Percentiles rank a stretch among this genome's conserved stretches.
These are phyloP conservation scores for Chloris gayana DNA, from an alignment of 176 grass and related monocot genomes.

Conservation along the genomic window DNA sequence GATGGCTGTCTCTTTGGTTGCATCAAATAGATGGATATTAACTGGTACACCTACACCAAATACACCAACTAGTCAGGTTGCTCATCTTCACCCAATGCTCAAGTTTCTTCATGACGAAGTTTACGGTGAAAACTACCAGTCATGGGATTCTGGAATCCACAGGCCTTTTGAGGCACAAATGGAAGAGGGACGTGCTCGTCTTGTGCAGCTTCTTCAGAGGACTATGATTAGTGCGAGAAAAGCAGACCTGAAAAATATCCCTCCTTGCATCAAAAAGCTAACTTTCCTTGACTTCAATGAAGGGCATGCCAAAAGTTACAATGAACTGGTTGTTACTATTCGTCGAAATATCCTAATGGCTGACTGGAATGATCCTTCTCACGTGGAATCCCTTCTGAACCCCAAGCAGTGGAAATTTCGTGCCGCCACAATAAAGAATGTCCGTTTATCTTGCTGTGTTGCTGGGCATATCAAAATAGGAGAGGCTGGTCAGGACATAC, in stretches of 20 bases:
- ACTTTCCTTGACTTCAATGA: constrained; percentile 83
- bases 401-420: constrained; percentile 97
- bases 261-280: constrained; percentile 84
- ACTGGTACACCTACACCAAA: constrained; percentile 97
- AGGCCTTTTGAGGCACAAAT: constrained; percentile 84
- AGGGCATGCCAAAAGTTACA: constrained; percentile 85
- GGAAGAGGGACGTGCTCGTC: constrained; percentile 70
- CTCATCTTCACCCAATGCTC: constrained; percentile 93
- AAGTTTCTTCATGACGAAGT: constrained; percentile 93
- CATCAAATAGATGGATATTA: constrained; percentile 95
- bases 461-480: constrained; percentile 93
- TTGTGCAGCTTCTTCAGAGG: constrained; percentile 78
- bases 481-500: constrained; percentile 92
- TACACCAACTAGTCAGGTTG: constrained; percentile 91
- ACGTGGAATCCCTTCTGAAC: constrained; percentile 96
- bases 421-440: constrained; percentile 84
- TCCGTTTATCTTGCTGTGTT: constrained; percentile 91
- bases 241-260: constrained; percentile 85
- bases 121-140: constrained; percentile 85
- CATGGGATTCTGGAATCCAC: constrained; percentile 79
- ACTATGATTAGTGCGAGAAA: constrained; percentile 97
- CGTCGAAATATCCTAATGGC: constrained; percentile 96
- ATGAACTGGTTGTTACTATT: constrained; percentile 88
- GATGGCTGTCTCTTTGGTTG: constrained; percentile 91
- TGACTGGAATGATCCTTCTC: constrained; percentile 99